Evolutionary conservation across 768 basidiomycete genomes (phyloP), one percentile per base, ranked within the genome.

Genomic region (Suillus ampliporus): DNA sequence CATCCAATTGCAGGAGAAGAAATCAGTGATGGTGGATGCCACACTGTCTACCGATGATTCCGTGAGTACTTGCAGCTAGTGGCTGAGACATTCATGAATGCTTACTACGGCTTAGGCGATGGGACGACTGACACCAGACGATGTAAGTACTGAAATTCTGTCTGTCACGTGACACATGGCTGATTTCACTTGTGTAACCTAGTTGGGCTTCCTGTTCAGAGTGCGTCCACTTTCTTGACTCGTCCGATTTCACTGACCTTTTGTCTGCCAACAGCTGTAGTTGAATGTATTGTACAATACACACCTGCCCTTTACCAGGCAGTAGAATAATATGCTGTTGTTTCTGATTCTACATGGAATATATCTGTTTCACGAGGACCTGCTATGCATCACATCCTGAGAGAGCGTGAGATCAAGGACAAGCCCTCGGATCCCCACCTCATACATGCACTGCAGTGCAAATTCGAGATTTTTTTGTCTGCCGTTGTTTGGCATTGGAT

Each of bases 1-100:
- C 61, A 84, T 99, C 19, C 62, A 90, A 86, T 79, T 97, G 21
- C 95, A 98, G 77, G 95, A 97, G 76, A 97, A 98, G 81, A 99
- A 99, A 75, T 86, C 89, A 43, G 95, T 94, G 0, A 97, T 97
- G 95, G 87, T 96, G 4, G 90, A 94, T 70, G 93, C 93, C 17
- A 94, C 94, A 0, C 75, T 94, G 21, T 92, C 91, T 4, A 77
- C 89, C 4, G 93, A 94, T 70, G 91, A 92, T 65, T 90, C 89
- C 50, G 90, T 89, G 69, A 15, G 87, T 76, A 50, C 37, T 13
- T 50, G 28, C 11, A 10, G 60, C 56, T 34, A 57, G 34, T 23
- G n/a, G n/a, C n/a, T n/a, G 4, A 9, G 37, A 60, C 53, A 43
- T 56, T 60, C 58, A 48, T 67, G 23, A 66, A 64, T 40, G 66